Conservation (phyloP, 331 rosid species). For the Malus hybrid region DNA sequence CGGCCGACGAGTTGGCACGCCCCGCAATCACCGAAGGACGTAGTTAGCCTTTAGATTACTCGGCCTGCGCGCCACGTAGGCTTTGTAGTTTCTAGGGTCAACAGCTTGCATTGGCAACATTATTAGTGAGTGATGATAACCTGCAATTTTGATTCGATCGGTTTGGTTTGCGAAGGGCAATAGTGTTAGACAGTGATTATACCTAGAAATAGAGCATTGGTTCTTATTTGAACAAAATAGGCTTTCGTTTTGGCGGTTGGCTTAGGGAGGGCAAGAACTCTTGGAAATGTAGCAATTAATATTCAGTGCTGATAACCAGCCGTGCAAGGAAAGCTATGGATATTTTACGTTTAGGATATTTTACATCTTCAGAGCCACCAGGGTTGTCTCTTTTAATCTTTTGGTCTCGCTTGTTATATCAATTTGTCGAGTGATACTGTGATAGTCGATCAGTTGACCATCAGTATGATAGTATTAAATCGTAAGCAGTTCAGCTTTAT, state of each 20-base stretch:
- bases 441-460: no score
- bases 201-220: not conserved
- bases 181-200: not conserved
- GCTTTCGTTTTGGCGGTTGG: not conserved
- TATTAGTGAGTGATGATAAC: not conserved
- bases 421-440: no score
- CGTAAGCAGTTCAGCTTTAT: no score
- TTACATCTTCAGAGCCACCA: not conserved
- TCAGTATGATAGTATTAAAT: no score
- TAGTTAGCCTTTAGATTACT: no score
- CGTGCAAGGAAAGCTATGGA: not conserved
- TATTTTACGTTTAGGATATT: not conserved
- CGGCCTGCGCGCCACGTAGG: no score
- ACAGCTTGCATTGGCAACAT: conserved; percentile 3
- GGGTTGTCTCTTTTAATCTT: not conserved
- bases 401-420: not conserved
- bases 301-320: no score
- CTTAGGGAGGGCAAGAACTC: not conserved
- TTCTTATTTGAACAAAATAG: not conserved
- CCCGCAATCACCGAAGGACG: no score
- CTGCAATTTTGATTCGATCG: not conserved
- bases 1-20: no score
- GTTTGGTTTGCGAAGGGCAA: not conserved
- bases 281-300: not conserved
- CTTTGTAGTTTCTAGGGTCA: no score